Base-by-base conservation (phyloP, 2,329 filamentous ascomycete genomes). In the Xenosphaeropsis pyriputrescens region DNA sequence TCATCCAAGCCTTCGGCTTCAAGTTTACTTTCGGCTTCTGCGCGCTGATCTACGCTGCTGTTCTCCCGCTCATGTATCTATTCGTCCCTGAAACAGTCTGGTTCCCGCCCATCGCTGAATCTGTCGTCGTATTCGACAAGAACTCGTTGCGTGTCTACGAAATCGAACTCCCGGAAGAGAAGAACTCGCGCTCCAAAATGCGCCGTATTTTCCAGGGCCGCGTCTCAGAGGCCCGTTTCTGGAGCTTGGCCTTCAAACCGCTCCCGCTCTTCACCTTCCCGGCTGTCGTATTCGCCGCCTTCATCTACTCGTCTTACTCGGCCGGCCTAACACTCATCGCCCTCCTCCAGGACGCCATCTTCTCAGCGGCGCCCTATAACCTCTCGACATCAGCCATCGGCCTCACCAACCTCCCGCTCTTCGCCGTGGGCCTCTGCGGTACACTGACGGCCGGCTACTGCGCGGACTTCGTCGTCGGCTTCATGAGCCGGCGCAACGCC, bases 391-490 rank as follows among this genome's bases (percentile, higher is more conserved):
- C 60, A 8, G 50, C 65, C 38, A 63, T 62, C 1, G 68, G 67
- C 1, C 53, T 69, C 14, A 67, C 67, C 44, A 63, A 60, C 18
- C 50, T 68, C 16, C 65, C 63, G 2, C 64, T 64, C 0, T 68
- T 68, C 44, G 51, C 68, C 35, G 53, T 65, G 7, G 60, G 56
- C 11, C 54, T 67, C 14, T 42, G 69, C 3, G 65, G 61, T 29
- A 61, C 43, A 2, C 13, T 41, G 3, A 69, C 73, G 43, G 62
- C 72, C 31, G 57, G 65, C 18, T 69, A 65, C 59, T 40, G 53
- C 36, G 45, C 49, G 11, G 67, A 70, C 46, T 41, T 44, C 26
- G 38, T 45, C 13, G 47, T 42, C 34, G 49, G 50, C 34, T 50
- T 22, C 41, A 46, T 39, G 45, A 56, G 38, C 44, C 50, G 40